Conservation (phyloP, 257 asterid species). For the Solanum bukasovii region DNA sequence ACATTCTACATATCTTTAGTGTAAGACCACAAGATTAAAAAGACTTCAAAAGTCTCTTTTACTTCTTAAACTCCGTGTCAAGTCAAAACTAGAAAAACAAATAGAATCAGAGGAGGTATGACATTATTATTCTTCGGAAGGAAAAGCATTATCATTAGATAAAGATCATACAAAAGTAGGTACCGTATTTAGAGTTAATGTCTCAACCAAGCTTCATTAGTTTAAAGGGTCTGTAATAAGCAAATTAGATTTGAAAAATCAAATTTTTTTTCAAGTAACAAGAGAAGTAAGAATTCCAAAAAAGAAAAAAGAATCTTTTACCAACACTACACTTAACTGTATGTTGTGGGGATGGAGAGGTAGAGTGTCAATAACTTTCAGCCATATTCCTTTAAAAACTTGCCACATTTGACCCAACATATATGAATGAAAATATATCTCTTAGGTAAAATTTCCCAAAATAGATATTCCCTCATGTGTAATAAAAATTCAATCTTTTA, state of each 20-base stretch:
- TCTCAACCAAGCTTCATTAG: background rate
- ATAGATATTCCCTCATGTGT: background rate
- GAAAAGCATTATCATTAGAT: background rate
- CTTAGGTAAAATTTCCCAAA: background rate
- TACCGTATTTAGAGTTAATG: background rate
- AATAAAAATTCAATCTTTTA: background rate
- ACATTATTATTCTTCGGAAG: background rate
- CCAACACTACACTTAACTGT: background rate
- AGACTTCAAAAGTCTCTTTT: fast-evolving
- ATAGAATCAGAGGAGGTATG: background rate
- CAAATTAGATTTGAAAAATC: background rate
- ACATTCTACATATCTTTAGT: background rate
- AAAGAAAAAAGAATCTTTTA: background rate
- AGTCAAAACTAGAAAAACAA: background rate
- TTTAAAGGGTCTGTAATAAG: background rate
- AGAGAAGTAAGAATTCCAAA: background rate
- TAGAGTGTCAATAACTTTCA: background rate
- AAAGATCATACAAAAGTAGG: background rate
- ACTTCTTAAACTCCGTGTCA: background rate
- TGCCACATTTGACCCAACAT: background rate
- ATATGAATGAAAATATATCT: background rate
- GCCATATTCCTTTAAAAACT: background rate
- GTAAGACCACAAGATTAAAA: background rate
- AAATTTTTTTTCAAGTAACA: background rate
- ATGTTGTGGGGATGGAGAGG: background rate